These are phyloP conservation scores for Manihot esculenta DNA, from an alignment of 441 rosid genomes.

Conservation along the genomic window DNA sequence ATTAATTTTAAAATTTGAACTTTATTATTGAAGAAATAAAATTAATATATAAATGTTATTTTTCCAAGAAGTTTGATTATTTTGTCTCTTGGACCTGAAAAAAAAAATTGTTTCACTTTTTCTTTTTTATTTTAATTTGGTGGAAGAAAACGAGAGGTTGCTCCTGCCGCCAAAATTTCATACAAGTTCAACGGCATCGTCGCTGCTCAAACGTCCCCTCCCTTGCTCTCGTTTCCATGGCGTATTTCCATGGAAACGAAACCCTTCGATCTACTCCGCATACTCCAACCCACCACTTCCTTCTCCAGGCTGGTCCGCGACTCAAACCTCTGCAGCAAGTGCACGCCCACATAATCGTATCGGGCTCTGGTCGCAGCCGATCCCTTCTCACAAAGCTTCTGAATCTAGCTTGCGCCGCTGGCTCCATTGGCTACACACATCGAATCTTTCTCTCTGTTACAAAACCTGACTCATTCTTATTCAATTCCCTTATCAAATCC, in stretches of 20 bases:
- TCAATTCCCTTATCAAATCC: constrained; percentile 58
- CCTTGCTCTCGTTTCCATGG: constrained; percentile 26
- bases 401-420: constrained; percentile 55
- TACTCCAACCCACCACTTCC: constrained; percentile 51
- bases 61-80: too few relatives aligned
- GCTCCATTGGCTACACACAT: constrained; percentile 50
- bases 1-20: too few relatives aligned
- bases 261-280: constrained; percentile 22
- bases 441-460: constrained; percentile 52
- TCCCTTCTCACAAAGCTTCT: constrained; percentile 76
- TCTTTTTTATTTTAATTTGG: background rate
- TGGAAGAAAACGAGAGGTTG: background rate
- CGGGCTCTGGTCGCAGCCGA: constrained; percentile 51
- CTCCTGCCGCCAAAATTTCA: background rate
- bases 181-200: background rate
- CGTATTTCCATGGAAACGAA: constrained; percentile 38
- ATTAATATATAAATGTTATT: too few relatives aligned
- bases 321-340: constrained; percentile 61
- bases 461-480: constrained; percentile 69
- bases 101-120: too few relatives aligned
- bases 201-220: background rate
- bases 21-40: too few relatives aligned
- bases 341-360: constrained; percentile 52
- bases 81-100: too few relatives aligned
- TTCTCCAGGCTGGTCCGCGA: constrained; percentile 67